Conservation (phyloP, 2,329 filamentous ascomycete genomes). For the Pestalotiopsis sp. region DNA sequence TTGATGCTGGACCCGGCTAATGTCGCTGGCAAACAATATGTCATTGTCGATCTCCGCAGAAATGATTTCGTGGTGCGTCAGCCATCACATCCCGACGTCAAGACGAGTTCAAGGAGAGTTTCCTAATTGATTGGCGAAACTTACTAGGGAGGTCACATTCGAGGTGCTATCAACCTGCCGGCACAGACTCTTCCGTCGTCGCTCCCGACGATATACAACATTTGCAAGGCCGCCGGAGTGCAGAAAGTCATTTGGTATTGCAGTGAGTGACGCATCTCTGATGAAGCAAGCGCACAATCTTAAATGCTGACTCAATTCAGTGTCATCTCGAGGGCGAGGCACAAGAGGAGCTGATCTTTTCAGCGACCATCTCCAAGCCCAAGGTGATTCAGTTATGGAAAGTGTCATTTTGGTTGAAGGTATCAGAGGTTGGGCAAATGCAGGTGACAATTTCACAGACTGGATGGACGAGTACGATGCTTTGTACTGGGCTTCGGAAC, state of each 20-base stretch:
- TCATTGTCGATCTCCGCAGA: slow-evolving; percentile 44
- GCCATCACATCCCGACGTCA: background rate
- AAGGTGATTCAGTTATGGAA: slow-evolving; percentile 41
- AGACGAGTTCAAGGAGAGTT: background rate
- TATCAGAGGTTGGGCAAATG: slow-evolving; percentile 56
- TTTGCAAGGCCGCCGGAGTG: slow-evolving; percentile 44
- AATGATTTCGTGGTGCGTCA: slow-evolving; percentile 40
- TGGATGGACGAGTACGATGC: slow-evolving; percentile 51
- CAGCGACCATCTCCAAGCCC: slow-evolving; percentile 48
- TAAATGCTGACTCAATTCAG: slow-evolving; percentile 32
- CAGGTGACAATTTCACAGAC: slow-evolving; percentile 47
- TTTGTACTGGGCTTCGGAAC: background rate
- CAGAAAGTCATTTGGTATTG: slow-evolving; percentile 50
- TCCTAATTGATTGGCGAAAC: background rate
- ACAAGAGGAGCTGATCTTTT: slow-evolving; percentile 59
- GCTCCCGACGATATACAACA: slow-evolving; percentile 42
- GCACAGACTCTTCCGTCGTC: slow-evolving; percentile 48
- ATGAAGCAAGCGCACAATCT: background rate
- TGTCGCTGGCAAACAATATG: background rate
- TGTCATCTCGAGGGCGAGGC: slow-evolving; percentile 57
- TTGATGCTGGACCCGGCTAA: background rate
- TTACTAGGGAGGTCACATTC: slow-evolving; percentile 57
- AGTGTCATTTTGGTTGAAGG: slow-evolving; percentile 54
- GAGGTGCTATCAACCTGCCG: slow-evolving; percentile 53
- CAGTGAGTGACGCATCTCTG: slow-evolving; percentile 33